Evolutionary conservation across 2,329 filamentous ascomycete species (phyloP), one percentile per base, ranked within the genome.

Genomic region (Neonectria coccinea): DNA sequence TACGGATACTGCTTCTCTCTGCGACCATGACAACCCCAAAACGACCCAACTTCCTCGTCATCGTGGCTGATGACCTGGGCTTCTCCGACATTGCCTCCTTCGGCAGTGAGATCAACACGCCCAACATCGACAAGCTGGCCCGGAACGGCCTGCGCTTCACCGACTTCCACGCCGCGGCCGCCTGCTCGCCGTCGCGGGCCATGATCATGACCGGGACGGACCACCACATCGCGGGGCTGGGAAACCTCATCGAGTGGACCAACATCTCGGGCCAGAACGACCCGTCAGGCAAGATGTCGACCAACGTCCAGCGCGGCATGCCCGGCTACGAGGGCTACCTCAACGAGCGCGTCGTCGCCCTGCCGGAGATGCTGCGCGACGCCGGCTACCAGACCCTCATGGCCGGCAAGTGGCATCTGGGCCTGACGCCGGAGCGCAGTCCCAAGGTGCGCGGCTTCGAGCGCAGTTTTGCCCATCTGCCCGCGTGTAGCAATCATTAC

Each of bases 191-290:
- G 1, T 88, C 86, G 3, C 80, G 88, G 51, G 85, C 87, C 54
- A 90, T 90, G 88, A 84, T 90, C 70, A 85, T 89, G 82, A 88
- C 86, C 0, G 88, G 88, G 4, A 90, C 88, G 1, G 64, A 66
- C 50, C 59, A 62, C 10, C 67, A 70, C 56, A 61, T 70, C 11
- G 61, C 61, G 20, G 66, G 67, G 4, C 56, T 68, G 27, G 67
- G 66, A 10, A 65, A 59, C 63, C 75, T 89, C 62, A 82, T 86
- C 64, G 86, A 88, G 77, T 88, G 54, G 59, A 67, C 62, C 44
- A 61, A 66, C 51, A 22, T 64, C 5, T 62, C 56, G 0, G 64
- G 60, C 18, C 59, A 64, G 20, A 66, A 66, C n/a, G 59, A 66
- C 31, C 55, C 62, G 3, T 57, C 16, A 6, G 60, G 64, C 18